Base-by-base conservation (phyloP, 768 basidiomycete genomes). In the Holtermanniella nyarrowii region DNA sequence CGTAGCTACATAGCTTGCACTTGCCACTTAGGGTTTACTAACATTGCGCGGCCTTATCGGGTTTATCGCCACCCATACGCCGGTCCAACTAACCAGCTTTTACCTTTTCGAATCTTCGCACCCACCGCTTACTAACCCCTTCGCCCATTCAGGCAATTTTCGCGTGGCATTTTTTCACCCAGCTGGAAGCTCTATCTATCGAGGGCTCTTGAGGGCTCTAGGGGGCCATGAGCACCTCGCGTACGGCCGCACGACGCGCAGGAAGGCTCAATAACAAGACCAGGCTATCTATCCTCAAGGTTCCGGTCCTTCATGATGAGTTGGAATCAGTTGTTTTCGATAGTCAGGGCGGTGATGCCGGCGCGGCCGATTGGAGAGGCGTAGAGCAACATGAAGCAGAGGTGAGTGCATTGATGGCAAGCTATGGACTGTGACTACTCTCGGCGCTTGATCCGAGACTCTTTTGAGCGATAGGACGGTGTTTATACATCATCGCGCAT, bases 201-300 rank as follows among this genome's bases (percentile, higher is more conserved):
- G 22, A 20, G 27, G 41, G n/a, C 41, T 43, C n/a, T n/a, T n/a
- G n/a, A n/a, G n/a, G n/a, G 26, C 26, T 14, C 60, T 56, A 58
- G 58, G 55, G 47, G 26, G 46, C 48, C 43, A 48, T n/a, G 47
- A 52, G 53, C 50, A 56, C 57, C 55, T 58, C 63, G 58, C 61
- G 63, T 22, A 60, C 61, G 48, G 59, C 66, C 18, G 56, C 55
- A 14, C 49, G 66, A 21, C 51, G 66, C 18, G 64, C 62, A 14
- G 63, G 63, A 42, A 55, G 66, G 48, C 60, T 68, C 46, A 68
- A 62, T 53, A 68, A 68, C 54, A 65, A 66, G 56, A 65, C 64
- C 26, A 59, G 58, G 46, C 49, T 68, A 26, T 31, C 60, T 43
- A 60, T 68, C 52, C 56, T 26, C 13, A 24, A 27, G 14, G 26